Evolutionary conservation across 495 filamentous ascomycete species (phyloP).

Genomic region (Venustampulla echinocandica): DNA sequence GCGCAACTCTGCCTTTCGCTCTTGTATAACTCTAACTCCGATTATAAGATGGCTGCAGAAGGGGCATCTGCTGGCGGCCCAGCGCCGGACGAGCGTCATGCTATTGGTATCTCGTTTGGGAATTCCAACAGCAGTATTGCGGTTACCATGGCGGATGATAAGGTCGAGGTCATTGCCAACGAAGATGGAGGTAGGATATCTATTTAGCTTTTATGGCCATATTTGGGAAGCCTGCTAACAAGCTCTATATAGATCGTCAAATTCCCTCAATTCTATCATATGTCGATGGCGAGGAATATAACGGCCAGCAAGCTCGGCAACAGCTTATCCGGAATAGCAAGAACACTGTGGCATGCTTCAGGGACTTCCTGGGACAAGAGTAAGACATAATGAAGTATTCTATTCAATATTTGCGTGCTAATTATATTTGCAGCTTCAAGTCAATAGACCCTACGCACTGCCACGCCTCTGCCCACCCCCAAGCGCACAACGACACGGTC

Average conservation of each 20-base stretch:
- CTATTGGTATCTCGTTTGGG: slow-evolving; percentile 95
- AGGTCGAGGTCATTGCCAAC: slow-evolving; percentile 96
- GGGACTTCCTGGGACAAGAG: slow-evolving; percentile 92
- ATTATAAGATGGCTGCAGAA: slow-evolving; percentile 22
- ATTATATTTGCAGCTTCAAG: slow-evolving; percentile 53
- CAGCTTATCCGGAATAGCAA: slow-evolving; percentile 83
- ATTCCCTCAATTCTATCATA: slow-evolving; percentile 94
- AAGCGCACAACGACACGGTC: slow-evolving; percentile 61
- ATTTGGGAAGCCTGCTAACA: background rate
- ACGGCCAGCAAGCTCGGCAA: slow-evolving; percentile 88
- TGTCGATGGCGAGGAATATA: slow-evolving; percentile 89
- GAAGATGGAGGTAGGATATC: slow-evolving; percentile 80
- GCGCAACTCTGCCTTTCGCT: background rate
- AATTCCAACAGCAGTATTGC: slow-evolving; percentile 98
- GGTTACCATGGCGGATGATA: slow-evolving; percentile 75
- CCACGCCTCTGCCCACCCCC: slow-evolving; percentile 86
- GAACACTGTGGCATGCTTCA: slow-evolving; percentile 93
- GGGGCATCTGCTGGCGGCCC: slow-evolving; percentile 11
- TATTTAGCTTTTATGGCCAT: background rate
- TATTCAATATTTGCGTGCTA: slow-evolving; percentile 3
- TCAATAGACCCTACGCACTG: slow-evolving; percentile 92
- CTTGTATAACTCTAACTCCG: no score
- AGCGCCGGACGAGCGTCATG: slow-evolving; percentile 53
- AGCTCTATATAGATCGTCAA: slow-evolving; percentile 63
- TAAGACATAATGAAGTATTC: slow-evolving; percentile 28